Evolutionary conservation across 2,329 filamentous ascomycete species (phyloP).

Genomic region (Zelopaecilomyces penicillatus): DNA sequence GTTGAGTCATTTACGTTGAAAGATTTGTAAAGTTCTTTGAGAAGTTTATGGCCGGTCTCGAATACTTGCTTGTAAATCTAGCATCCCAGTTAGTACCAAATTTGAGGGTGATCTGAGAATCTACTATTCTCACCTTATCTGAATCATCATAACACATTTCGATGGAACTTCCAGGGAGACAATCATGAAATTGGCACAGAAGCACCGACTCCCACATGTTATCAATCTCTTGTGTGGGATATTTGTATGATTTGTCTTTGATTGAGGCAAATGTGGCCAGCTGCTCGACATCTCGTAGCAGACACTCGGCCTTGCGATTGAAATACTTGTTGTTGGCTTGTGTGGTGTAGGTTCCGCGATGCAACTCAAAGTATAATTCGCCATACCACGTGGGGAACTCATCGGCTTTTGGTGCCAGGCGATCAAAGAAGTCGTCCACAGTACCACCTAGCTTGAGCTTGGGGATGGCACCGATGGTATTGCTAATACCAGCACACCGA

Average conservation of each 20-base stretch:
- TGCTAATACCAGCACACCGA: conserved; percentile 82
- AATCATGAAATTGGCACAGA: conserved; percentile 96
- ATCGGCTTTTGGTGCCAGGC: conserved; percentile 68
- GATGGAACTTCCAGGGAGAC: conserved; percentile 86
- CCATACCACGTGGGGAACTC: conserved; percentile 94
- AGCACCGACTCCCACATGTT: conserved; percentile 90
- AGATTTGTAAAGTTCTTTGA: conserved; percentile 59
- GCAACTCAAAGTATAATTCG: conserved; percentile 95
- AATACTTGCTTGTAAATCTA: conserved; percentile 78
- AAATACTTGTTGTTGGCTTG: conserved; percentile 96
- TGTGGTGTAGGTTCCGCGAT: conserved; percentile 94
- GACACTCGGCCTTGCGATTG: conserved; percentile 76
- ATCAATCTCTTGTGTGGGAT: conserved; percentile 90
- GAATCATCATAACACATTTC: conserved; percentile 99
- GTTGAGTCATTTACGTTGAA: conserved; percentile 51
- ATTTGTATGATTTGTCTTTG: conserved; percentile 65
- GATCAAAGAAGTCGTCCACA: conserved; percentile 90
- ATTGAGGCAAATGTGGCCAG: conserved; percentile 80
- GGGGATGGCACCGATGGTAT: conserved; percentile 70
- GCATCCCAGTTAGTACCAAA: neutral
- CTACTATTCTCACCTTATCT: conserved; percentile 49
- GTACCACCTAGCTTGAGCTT: conserved; percentile 82
- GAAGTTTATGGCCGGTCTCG: conserved; percentile 61
- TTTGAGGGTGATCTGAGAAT: neutral
- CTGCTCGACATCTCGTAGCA: conserved; percentile 82